Evolutionary conservation across 192 early-diverging fungal species (phyloP).

Genomic region (Anaeromyces robustus): DNA sequence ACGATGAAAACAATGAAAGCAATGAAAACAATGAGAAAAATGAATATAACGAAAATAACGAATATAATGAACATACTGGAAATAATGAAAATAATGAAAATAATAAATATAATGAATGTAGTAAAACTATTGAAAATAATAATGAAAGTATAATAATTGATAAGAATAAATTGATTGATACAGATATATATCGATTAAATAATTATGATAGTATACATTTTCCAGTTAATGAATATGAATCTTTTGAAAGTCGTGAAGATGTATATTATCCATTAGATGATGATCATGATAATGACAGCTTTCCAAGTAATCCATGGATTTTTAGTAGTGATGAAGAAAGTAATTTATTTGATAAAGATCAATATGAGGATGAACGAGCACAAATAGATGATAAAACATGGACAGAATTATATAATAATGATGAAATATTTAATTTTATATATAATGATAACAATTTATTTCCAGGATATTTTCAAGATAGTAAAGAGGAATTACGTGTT

Average conservation of each 20-base stretch:
- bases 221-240: not conserved
- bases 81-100: too few species aligned
- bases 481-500: not conserved
- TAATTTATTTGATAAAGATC: not conserved
- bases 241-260: not conserved
- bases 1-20: too few species aligned
- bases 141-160: not conserved
- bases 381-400: not conserved
- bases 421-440: not conserved
- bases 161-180: not conserved
- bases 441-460: not conserved
- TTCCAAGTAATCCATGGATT: not conserved
- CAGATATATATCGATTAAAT: not conserved
- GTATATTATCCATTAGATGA: not conserved
- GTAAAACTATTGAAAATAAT: not conserved
- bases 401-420: not conserved
- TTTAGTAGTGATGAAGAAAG: not conserved
- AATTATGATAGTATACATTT: not conserved
- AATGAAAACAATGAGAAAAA: too few species aligned
- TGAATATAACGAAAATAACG: too few species aligned
- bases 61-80: too few species aligned
- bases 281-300: not conserved
- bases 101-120: not conserved
- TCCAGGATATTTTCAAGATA: not conserved
- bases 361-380: not conserved